Base-by-base conservation (phyloP, 805 yeast genomes). In the Candida endomychidarum region DNA sequence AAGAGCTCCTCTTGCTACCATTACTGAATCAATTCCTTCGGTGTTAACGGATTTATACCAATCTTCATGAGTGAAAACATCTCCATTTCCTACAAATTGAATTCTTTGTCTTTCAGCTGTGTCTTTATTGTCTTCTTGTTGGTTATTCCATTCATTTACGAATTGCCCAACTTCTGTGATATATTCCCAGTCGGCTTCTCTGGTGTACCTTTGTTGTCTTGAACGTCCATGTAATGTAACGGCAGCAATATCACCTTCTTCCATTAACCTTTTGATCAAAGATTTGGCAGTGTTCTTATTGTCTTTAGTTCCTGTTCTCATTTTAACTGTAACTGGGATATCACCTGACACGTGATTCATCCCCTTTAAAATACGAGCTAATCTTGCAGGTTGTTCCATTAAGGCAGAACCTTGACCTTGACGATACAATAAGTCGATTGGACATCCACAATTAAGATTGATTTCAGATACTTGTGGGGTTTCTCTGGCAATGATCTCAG, bases 1-100 rank as follows among this genome's bases (percentile, higher is more conserved):
- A 49, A 93, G 75, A 2, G 98, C 98, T 41, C 98, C 99, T 56
- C 99, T 77, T 2, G 98, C 99, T 40, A 93, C 87, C 97, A 95
- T 93, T 12, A 89, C 95, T 21, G 93, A 80, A 65, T 93, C 99
- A 42, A 91, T 81, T 16, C 85, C 84, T 21, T 77, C 77, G 34
- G 80, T 75, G 19, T 67, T 62, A 29, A 81, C 70, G 8, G 84
- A 89, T 23, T 70, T 72, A 60, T 87, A 77, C 95, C 96, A 93
- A 58, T 93, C 98, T 54, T 85, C 85, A 66, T 76, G 80, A 14
- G 87, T 83, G 67, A 73, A 90, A 34, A 88, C 78, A 59, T 93
- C 99, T 37, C 99, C 99, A 55, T 93, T 93, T 19, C 99, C 99
- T 39, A 93, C 76, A 47, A 93, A 81, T 70, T 83, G 88, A 5